phyloP scores from a whole-genome alignment of 345 rosid species.

The Ceriops tagal region DNA sequence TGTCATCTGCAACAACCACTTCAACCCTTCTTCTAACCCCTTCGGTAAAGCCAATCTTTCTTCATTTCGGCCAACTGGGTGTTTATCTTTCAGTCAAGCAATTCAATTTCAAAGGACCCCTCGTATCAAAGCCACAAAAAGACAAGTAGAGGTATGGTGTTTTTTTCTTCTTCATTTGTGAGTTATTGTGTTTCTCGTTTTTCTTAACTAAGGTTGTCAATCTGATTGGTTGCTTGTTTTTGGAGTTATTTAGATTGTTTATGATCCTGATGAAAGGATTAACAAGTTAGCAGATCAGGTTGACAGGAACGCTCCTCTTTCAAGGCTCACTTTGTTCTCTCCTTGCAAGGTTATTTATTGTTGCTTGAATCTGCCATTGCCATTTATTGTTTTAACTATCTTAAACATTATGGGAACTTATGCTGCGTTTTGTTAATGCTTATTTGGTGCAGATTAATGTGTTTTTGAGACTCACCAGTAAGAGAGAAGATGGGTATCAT shows the following conservation, averaged over 20 bases:
- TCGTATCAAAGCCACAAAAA: slow-evolving; percentile 47
- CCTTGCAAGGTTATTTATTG: slow-evolving; percentile 75
- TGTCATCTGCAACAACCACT: slow-evolving; percentile 37
- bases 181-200: not conserved
- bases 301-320: slow-evolving; percentile 80
- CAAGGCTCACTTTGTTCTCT: slow-evolving; percentile 87
- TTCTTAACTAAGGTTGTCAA: not conserved
- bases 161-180: not conserved
- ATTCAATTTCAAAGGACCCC: slow-evolving; percentile 33
- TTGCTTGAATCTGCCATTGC: not conserved
- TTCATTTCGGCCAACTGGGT: slow-evolving; percentile 21
- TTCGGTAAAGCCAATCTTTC: slow-evolving; percentile 27
- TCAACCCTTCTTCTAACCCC: slow-evolving; percentile 26
- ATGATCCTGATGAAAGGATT: slow-evolving; percentile 75
- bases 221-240: slow-evolving; percentile 3
- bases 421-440: not conserved
- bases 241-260: slow-evolving; percentile 53
- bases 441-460: slow-evolving; percentile 62
- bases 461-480: slow-evolving; percentile 81
- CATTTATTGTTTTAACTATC: slow-evolving; percentile 2
- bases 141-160: slow-evolving; percentile 50
- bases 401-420: too few species aligned
- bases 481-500: slow-evolving; percentile 89
- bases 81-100: slow-evolving; percentile 25
- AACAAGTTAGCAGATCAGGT: slow-evolving; percentile 73